Evolutionary conservation across 169 alveolate species (phyloP).

Genomic region (Cryptosporidium canis): DNA sequence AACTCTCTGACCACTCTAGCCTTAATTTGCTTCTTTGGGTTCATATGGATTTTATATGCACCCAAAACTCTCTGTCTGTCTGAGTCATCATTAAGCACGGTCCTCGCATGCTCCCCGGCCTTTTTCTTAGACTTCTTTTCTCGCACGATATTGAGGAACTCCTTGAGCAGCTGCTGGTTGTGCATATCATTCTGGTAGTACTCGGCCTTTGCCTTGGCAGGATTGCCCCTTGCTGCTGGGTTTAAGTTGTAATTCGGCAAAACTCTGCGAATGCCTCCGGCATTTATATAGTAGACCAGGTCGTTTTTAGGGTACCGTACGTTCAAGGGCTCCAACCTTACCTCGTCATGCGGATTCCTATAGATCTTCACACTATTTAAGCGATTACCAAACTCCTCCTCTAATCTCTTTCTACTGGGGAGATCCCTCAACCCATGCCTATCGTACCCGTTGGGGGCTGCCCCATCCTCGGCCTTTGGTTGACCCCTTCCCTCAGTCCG

Average conservation of each 20-base stretch:
- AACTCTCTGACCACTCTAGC: neutral
- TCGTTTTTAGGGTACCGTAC: neutral
- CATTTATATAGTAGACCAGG: conserved; percentile 8
- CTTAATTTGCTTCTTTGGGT: neutral
- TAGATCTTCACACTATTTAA: neutral
- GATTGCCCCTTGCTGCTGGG: neutral
- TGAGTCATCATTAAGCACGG: neutral
- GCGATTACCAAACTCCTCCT: neutral
- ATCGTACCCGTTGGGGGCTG: conserved; percentile 36
- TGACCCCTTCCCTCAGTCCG: neutral
- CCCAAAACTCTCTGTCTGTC: neutral
- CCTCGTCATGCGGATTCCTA: neutral
- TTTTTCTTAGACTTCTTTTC: conserved; percentile 18
- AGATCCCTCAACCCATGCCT: conserved; percentile 11
- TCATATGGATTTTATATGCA: conserved; percentile 24
- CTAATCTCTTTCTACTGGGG: conserved; percentile 20
- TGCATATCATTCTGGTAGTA: neutral
- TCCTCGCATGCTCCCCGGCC: neutral
- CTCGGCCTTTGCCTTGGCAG: neutral
- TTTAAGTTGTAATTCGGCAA: conserved; percentile 17
- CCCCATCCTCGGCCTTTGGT: neutral
- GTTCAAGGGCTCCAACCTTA: neutral
- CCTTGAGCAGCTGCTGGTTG: conserved; percentile 15
- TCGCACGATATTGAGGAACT: conserved; percentile 8
- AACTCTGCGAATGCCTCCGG: conserved; percentile 4